Conservation (phyloP, 2,329 filamentous ascomycete genomes). For the Aspergillus novofumigatus region DNA sequence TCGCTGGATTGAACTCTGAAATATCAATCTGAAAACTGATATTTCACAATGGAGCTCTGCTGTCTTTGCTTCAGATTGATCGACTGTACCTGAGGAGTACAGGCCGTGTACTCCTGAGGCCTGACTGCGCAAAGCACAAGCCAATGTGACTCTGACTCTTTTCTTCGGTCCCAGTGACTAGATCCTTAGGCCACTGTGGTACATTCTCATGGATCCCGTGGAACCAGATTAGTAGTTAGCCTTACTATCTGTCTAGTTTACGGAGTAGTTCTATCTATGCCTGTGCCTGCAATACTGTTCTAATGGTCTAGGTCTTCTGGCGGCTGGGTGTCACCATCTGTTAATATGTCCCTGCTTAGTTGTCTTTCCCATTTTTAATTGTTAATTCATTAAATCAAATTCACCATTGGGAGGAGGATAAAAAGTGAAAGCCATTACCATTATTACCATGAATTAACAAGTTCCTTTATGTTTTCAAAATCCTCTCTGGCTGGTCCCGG, state of each 20-base stretch:
- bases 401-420: neutral
- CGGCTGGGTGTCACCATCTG: constrained; percentile 13
- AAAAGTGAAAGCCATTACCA: neutral
- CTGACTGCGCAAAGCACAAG: neutral
- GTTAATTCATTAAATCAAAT: neutral
- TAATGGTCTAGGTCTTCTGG: constrained; percentile 2
- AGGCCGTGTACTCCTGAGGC: constrained; percentile 7
- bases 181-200: constrained; percentile 16
- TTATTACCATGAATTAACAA: neutral
- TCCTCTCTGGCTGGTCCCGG: constrained; percentile 1
- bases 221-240: constrained; percentile 16
- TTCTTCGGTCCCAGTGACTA: constrained; percentile 5
- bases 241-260: constrained; percentile 7
- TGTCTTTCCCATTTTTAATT: neutral
- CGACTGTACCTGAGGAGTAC: neutral
- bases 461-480: neutral
- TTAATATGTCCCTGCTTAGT: neutral
- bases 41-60: neutral
- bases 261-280: neutral
- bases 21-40: neutral
- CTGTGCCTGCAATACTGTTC: constrained; percentile 10
- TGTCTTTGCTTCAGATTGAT: neutral
- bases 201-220: constrained; percentile 21
- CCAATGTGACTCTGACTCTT: neutral
- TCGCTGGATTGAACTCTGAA: neutral